Evolutionary conservation across 2,329 filamentous ascomycete genomes (phyloP).

Genomic region (Fusarium sp.): DNA sequence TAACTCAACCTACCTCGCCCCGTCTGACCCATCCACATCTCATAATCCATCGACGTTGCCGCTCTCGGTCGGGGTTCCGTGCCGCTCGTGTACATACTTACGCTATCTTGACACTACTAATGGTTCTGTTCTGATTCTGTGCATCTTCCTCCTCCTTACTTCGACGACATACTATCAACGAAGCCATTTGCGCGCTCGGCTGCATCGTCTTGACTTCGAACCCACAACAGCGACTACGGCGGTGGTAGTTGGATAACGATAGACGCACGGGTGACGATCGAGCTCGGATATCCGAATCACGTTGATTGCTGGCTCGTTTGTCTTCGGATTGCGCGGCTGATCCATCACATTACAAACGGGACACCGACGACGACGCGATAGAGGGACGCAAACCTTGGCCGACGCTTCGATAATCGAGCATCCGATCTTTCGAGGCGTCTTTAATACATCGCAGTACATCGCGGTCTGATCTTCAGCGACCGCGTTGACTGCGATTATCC

Average conservation of each 20-base stretch:
- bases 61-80: conserved; percentile 45
- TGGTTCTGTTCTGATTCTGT: conserved; percentile 22
- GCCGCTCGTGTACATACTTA: conserved; percentile 43
- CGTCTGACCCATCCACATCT: conserved; percentile 44
- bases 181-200: conserved; percentile 29
- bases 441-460: conserved; percentile 36
- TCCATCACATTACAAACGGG: conserved; percentile 7
- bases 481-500: conserved; percentile 29
- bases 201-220: conserved; percentile 13
- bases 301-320: conserved; percentile 23
- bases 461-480: conserved; percentile 28
- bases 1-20: conserved; percentile 49
- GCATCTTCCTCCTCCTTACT: conserved; percentile 19
- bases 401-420: conserved; percentile 17
- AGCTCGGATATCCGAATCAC: conserved; percentile 22
- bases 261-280: conserved; percentile 20
- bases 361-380: conserved; percentile 32
- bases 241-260: conserved; percentile 19
- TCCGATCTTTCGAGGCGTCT: conserved; percentile 15
- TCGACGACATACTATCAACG: conserved; percentile 1
- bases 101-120: conserved; percentile 30
- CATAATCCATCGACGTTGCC: conserved; percentile 44
- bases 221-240: conserved; percentile 15
- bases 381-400: conserved; percentile 22
- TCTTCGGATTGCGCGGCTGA: conserved; percentile 35